Evolutionary conservation across 2,329 filamentous ascomycete species (phyloP).

Genomic region (Tetracladium maxilliforme): DNA sequence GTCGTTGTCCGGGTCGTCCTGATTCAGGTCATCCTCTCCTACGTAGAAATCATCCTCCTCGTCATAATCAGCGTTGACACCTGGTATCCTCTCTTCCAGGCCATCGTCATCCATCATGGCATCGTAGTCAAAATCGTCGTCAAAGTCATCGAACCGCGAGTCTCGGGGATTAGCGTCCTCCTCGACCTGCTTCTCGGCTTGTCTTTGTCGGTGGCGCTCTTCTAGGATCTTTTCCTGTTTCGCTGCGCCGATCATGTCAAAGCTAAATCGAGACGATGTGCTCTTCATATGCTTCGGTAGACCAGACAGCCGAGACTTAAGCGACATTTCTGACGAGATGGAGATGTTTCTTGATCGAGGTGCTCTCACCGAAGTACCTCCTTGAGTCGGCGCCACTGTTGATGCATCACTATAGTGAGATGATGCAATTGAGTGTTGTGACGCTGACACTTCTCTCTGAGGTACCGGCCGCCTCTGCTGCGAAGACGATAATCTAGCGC

Average conservation of each 20-base stretch:
- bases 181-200: conserved; percentile 40
- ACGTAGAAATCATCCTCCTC: conserved; percentile 8
- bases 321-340: conserved; percentile 36
- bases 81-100: conserved; percentile 52
- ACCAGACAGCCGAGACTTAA: conserved; percentile 30
- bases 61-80: conserved; percentile 30
- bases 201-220: conserved; percentile 55
- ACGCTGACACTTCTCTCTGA: conserved; percentile 8
- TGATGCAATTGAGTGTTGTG: conserved; percentile 9
- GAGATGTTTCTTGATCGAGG: conserved; percentile 8
- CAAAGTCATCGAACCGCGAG: conserved; percentile 29
- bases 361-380: neutral
- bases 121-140: conserved; percentile 49
- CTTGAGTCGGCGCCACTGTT: conserved; percentile 16
- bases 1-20: conserved; percentile 33
- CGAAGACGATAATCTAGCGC: neutral
- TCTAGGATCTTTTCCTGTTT: conserved; percentile 55
- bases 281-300: conserved; percentile 56
- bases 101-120: conserved; percentile 51
- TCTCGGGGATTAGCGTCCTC: conserved; percentile 23
- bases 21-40: conserved; percentile 11
- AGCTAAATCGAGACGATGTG: conserved; percentile 68
- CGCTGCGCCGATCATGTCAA: conserved; percentile 62
- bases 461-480: conserved; percentile 3
- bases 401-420: conserved; percentile 4